phyloP scores from a whole-genome alignment of 2,329 filamentous ascomycete genomes.

The Colletotrichum abscissum region DNA sequence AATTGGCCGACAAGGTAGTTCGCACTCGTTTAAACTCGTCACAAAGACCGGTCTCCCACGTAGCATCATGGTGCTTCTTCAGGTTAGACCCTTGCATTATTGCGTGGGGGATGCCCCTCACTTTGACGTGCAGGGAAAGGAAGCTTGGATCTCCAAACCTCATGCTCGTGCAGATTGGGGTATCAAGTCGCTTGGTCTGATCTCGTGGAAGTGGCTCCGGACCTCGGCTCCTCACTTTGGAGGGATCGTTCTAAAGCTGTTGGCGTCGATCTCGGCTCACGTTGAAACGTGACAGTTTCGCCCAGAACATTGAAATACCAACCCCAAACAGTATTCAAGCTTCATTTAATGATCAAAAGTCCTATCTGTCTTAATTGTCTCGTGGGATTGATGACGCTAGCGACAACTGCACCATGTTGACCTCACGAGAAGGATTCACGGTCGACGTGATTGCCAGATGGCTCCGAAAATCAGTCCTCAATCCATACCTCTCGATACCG shows the following conservation, averaged over 20 bases:
- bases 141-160: not conserved
- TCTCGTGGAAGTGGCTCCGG: not conserved
- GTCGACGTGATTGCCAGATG: constrained; percentile 38
- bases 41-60: not conserved
- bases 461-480: constrained; percentile 37
- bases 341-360: not conserved
- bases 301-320: not conserved
- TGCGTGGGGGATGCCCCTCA: not conserved
- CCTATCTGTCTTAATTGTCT: too few species aligned
- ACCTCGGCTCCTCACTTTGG: constrained; percentile 15
- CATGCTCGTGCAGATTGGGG: constrained; percentile 1
- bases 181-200: constrained; percentile 2
- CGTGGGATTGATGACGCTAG: too few species aligned
- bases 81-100: not conserved
- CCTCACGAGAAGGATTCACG: constrained; percentile 41
- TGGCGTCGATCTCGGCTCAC: not conserved
- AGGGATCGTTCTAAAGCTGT: not conserved
- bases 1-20: not conserved
- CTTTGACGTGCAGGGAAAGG: not conserved
- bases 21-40: constrained; percentile 26
- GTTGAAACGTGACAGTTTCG: constrained; percentile 32
- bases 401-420: not conserved
- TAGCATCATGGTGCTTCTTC: not conserved
- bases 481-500: constrained; percentile 36
- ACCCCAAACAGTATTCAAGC: not conserved